Base-by-base conservation (phyloP, 208 protist genomes). In the Vickermania ingenoplastis region DNA sequence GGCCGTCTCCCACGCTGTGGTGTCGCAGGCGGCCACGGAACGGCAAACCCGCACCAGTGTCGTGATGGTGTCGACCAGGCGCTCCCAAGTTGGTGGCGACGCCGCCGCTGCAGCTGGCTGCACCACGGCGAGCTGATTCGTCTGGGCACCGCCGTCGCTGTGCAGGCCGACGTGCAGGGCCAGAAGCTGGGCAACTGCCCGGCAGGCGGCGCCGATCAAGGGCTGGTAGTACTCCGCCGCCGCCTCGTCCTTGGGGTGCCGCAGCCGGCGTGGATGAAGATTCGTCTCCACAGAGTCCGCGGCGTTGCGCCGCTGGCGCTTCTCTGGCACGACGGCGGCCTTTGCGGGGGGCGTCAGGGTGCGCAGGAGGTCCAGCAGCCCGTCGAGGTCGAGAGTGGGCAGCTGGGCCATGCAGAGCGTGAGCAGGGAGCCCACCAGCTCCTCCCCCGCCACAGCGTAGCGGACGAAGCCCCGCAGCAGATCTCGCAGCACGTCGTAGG, bases 221-320 rank as follows among this genome's bases (percentile, higher is more conserved):
- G n/a, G 24, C 11, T 22, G 51, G 51, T 27, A 55, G 51, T 27
- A 27, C 24, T 14, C 5, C 51, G 22, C 23, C 55, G 31, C 14
- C 58, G 49, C 49, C 25, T 57, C 71, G 72, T 77, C 17, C 69
- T 54, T 14, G 66, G 65, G 29, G 54, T 24, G n/a, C 58, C 53
- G 21, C 67, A 27, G 24, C 71, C 23, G 17, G 71, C 61, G 14
- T 63, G 50, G 17, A 17, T 45, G 17, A 7, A 45, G 17, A 17
- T 7, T n/a, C 7, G 36, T 45, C 11, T 7, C 11, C 11, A 45
- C 17, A 17, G 36, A 45, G 36, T n/a, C 36, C 11, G 36, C 36
- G 11, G 36, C 36, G 36, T 45, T 45, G 17, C 36, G 36, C 11
- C 7, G 36, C 17, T 45, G 36, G 36, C 36, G 36, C 36, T 45